A percentile compares a stretch with the other conserved stretches of the same genome.
Conservation (phyloP, 331 rosid genomes). For the Pyracantha coccinea region DNA sequence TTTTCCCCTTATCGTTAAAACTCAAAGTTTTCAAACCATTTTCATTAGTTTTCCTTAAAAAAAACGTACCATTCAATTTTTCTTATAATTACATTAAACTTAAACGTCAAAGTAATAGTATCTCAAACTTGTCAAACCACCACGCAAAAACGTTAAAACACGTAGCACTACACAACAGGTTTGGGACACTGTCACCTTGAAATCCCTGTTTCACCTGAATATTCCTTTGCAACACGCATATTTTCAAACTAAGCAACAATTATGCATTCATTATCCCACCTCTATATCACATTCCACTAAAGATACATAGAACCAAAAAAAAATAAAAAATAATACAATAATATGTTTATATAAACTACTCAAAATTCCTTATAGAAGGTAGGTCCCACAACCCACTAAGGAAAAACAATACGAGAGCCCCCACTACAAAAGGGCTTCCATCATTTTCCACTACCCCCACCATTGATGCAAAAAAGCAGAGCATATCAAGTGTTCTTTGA, state of each 20-base stretch:
- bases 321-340: background rate
- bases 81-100: too few species aligned
- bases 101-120: too few species aligned
- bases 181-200: too few species aligned
- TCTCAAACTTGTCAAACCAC: too few species aligned
- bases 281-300: slow-evolving; percentile 30
- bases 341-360: slow-evolving; percentile 18
- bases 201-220: too few species aligned
- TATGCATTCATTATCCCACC: slow-evolving; percentile 30
- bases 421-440: slow-evolving; percentile 55
- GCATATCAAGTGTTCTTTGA: slow-evolving; percentile 69
- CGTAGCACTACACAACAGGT: too few species aligned
- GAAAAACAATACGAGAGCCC: slow-evolving; percentile 21
- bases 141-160: too few species aligned
- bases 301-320: slow-evolving; percentile 32
- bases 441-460: slow-evolving; percentile 77
- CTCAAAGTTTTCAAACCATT: too few species aligned
- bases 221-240: too few species aligned
- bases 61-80: slow-evolving; percentile 23
- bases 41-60: too few species aligned
- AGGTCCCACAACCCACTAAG: slow-evolving; percentile 82
- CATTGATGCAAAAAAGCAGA: slow-evolving; percentile 39
- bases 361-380: slow-evolving; percentile 21
- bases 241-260: slow-evolving; percentile 39
- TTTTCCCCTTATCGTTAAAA: too few species aligned